phyloP scores from a whole-genome alignment of 2,329 filamentous ascomycete genomes.

The Penicillium sp. region DNA sequence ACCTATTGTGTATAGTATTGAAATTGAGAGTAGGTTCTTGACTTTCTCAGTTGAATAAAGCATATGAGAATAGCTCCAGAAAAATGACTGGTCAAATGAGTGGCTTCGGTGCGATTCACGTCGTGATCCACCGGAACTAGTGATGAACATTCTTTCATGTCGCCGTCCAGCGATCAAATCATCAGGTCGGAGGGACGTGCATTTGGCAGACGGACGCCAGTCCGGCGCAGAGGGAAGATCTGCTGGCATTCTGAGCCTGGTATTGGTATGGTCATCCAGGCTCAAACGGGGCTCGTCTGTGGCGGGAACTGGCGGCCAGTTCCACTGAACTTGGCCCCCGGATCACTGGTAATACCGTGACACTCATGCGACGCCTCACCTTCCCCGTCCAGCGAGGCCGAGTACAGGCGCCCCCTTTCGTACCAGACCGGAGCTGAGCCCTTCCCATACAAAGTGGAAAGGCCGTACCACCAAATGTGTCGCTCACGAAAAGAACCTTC shows the following conservation, averaged over 20 bases:
- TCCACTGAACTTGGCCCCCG: background rate
- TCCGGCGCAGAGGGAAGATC: background rate
- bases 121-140: background rate
- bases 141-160: background rate
- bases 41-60: too few relatives aligned
- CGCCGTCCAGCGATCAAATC: background rate
- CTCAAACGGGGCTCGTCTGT: too few relatives aligned
- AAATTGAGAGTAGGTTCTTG: too few relatives aligned
- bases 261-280: slow-evolving; percentile 6
- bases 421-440: background rate
- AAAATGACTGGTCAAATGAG: too few relatives aligned
- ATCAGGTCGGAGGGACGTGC: background rate
- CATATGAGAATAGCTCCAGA: too few relatives aligned
- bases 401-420: background rate
- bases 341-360: slow-evolving; percentile 4
- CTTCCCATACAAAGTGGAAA: slow-evolving; percentile 1
- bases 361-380: slow-evolving; percentile 1
- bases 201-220: background rate
- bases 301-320: background rate
- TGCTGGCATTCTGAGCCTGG: background rate
- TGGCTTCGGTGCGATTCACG: too few relatives aligned
- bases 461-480: slow-evolving; percentile 6
- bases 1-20: too few relatives aligned
- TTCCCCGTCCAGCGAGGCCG: background rate
- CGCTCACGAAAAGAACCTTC: slow-evolving; percentile 10